phyloP scores from a whole-genome alignment of 2,329 filamentous ascomycete genomes.

The Dactylonectria estremocensis region DNA sequence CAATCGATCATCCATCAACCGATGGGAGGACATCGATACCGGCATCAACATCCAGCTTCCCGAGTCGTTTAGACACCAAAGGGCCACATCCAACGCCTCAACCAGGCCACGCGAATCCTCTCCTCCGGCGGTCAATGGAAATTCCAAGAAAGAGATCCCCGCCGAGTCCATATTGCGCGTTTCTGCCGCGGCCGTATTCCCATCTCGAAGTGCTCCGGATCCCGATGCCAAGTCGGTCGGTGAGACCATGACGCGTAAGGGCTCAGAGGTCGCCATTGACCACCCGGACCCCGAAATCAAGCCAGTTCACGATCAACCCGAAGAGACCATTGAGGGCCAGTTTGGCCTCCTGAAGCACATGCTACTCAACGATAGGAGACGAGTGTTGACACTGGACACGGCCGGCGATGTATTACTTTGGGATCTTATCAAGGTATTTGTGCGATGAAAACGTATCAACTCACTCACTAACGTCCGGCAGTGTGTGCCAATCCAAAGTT shows the following conservation, averaged over 20 bases:
- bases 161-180: constrained; percentile 84
- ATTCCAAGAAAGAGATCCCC: constrained; percentile 77
- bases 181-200: constrained; percentile 87
- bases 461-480: constrained; percentile 54
- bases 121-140: constrained; percentile 51
- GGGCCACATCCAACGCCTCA: constrained; percentile 62
- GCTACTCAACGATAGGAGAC: constrained; percentile 89
- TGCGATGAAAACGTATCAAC: no score
- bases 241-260: constrained; percentile 58
- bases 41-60: constrained; percentile 78
- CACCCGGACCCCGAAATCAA: constrained; percentile 57
- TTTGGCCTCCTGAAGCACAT: constrained; percentile 95
- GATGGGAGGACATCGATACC: constrained; percentile 91
- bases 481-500: constrained; percentile 91
- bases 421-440: constrained; percentile 86
- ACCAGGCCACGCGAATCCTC: constrained; percentile 54
- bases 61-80: constrained; percentile 65
- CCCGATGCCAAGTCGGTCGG: constrained; percentile 69
- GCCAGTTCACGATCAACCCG: constrained; percentile 78
- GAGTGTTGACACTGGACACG: constrained; percentile 92
- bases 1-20: constrained; percentile 90
- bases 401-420: constrained; percentile 95
- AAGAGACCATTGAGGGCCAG: constrained; percentile 92
- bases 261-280: constrained; percentile 51
- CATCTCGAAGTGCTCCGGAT: constrained; percentile 68